Conservation (phyloP, 2,329 filamentous ascomycete genomes). For the Epichloe aotearoae region DNA sequence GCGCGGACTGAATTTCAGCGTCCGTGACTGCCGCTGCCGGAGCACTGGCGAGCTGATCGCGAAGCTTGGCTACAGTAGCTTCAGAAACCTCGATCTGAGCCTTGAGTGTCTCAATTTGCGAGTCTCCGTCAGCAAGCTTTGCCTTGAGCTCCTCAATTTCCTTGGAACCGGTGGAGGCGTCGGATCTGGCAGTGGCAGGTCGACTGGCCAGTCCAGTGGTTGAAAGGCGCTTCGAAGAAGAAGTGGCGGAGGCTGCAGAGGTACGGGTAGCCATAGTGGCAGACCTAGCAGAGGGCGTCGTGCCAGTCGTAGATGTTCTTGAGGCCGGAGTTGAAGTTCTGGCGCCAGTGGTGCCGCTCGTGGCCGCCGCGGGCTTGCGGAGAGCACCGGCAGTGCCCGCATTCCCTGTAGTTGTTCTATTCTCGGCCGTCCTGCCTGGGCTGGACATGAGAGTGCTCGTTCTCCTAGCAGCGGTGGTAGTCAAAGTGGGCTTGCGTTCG, state of each 20-base stretch:
- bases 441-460: conserved; percentile 30
- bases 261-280: conserved; percentile 20
- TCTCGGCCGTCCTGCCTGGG: conserved; percentile 21
- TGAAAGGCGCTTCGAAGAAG: conserved; percentile 43
- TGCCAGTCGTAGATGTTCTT: conserved; percentile 16
- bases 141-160: conserved; percentile 47
- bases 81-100: conserved; percentile 41
- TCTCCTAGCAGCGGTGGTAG: conserved; percentile 25
- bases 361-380: conserved; percentile 22
- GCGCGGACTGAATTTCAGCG: conserved; percentile 26
- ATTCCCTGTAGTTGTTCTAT: conserved; percentile 22
- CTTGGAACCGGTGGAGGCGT: conserved; percentile 33
- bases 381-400: conserved; percentile 18
- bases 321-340: conserved; percentile 20
- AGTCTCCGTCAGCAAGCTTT: conserved; percentile 44
- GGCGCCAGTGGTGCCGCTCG: conserved; percentile 22
- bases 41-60: conserved; percentile 34
- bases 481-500: conserved; percentile 31
- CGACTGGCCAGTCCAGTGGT: conserved; percentile 25
- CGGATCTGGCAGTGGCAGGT: conserved; percentile 22
- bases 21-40: conserved; percentile 21
- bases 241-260: conserved; percentile 26
- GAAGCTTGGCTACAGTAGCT: conserved; percentile 41
- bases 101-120: conserved; percentile 43
- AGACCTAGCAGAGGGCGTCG: conserved; percentile 20